Evolutionary conservation across 345 rosid species (phyloP).

Genomic region (Melaleuca quinquenervia): DNA sequence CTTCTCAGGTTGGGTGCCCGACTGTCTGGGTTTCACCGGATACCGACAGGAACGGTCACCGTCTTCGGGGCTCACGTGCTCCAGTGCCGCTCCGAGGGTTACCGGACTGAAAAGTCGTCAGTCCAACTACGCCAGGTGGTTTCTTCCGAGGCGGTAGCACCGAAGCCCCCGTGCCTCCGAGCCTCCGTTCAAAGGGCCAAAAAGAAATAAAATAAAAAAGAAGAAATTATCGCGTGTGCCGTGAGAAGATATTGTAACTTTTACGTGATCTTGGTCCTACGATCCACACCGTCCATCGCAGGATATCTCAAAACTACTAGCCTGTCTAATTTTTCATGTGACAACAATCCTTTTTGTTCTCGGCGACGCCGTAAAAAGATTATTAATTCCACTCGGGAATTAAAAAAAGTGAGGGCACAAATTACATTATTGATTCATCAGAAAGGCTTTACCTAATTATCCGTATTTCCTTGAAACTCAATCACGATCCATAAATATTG

Average conservation of each 20-base stretch:
- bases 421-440: too few species aligned
- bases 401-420: rapidly evolving
- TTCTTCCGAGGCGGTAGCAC: background rate
- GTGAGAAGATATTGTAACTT: background rate
- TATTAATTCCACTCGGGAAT: background rate
- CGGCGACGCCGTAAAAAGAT: background rate
- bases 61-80: background rate
- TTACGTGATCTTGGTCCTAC: background rate
- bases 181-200: background rate
- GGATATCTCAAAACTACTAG: rapidly evolving
- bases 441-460: background rate
- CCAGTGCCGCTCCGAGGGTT: background rate
- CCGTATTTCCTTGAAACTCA: rapidly evolving
- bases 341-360: background rate
- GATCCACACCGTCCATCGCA: background rate
- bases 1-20: background rate
- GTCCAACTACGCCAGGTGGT: background rate
- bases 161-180: background rate
- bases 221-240: background rate
- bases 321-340: rapidly evolving
- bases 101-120: background rate
- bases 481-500: background rate
- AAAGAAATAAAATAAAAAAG: rapidly evolving
- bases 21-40: constrained; percentile 1
- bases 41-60: constrained; percentile 2